Base-by-base conservation (phyloP, 1,284 basidiomycete species). In the Ganoderma lucidum region DNA sequence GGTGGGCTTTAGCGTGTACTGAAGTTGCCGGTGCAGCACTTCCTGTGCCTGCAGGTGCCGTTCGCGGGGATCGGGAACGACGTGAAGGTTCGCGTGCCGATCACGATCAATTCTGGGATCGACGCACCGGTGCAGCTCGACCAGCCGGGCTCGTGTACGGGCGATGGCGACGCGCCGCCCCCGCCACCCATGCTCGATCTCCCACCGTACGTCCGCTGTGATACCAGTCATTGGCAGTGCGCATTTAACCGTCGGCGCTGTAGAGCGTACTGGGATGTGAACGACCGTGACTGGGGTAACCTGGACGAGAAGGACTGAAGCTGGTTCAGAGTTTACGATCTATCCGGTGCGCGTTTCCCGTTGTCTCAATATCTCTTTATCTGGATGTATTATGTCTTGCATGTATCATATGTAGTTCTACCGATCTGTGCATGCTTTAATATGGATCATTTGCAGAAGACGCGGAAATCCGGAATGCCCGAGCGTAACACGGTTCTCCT, bases 11-110 rank as follows among this genome's bases (percentile, higher is more conserved):
- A 56, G 51, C 19, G 42, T n/a, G 19, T 53, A n/a, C 23, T 28
- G 48, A 53, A 10, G 23, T 28, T 9, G 59, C 32, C 19, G 8
- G 9, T 12, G 60, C 28, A 71, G 70, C 69, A 69, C 30, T 28
- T 23, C 1, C 61, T 71, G 30, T 42, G 17, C 6, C 23, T 71
- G 44, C 64, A 63, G 35, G 68, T 71, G 19, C 70, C 70, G 23
- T 67, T 71, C 51, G 56, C 65, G 3, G 70, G 70, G 6, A 48
- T 71, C 6, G 65, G 68, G 8, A 71, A 71, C 63, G 42, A 69
- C 51, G 53, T 71, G 28, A 44, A 42, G 30, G 17, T 69, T 2
- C 44, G 30, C 2, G n/a, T 69, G 55, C 70, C 70, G 9, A 35
- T 71, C 1, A 48, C 19, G 8, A 35, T 71, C 28, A 62, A 39